A percentile compares a stretch with the other conserved stretches of the same genome.
phyloP scores from a whole-genome alignment of 176 grass and related monocot species.

The Rhynchospora breviuscula region DNA sequence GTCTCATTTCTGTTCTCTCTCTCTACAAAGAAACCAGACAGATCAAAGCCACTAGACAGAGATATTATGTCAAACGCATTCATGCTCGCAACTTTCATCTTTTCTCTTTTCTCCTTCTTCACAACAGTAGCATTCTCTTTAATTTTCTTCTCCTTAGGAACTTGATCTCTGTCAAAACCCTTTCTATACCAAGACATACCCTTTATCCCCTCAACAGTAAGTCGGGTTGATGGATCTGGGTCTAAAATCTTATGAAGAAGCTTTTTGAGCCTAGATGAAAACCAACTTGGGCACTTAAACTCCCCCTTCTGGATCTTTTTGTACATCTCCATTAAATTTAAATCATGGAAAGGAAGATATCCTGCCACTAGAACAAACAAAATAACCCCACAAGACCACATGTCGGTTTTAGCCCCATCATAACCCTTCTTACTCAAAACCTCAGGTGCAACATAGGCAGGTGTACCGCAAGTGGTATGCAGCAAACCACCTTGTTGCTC shows the following conservation, averaged over 20 bases:
- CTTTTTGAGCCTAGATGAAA: conserved; percentile 56
- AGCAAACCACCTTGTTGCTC: conserved; percentile 57
- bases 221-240: conserved; percentile 57
- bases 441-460: conserved; percentile 89
- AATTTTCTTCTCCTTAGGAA: conserved; percentile 28
- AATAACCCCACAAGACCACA: conserved; percentile 86
- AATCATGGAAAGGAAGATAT: conserved; percentile 67
- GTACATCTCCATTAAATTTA: conserved; percentile 81
- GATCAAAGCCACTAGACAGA: conserved; percentile 56
- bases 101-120: conserved; percentile 20
- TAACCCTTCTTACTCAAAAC: conserved; percentile 60
- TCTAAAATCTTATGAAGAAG: conserved; percentile 59
- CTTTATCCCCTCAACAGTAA: conserved; percentile 67
- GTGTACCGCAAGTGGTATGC: conserved; percentile 80
- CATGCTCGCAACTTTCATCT: conserved; percentile 40
- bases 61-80: conserved; percentile 92
- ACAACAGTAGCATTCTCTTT: conserved; percentile 22
- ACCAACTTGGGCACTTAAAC: conserved; percentile 64
- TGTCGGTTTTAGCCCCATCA: conserved; percentile 74
- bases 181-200: conserved; percentile 71
- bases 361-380: conserved; percentile 65
- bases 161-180: conserved; percentile 29
- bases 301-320: conserved; percentile 54
- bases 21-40: conserved; percentile 58
- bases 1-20: conserved; percentile 42